Evolutionary conservation across 768 basidiomycete species (phyloP).

Genomic region (Lactifluus subvellereus): DNA sequence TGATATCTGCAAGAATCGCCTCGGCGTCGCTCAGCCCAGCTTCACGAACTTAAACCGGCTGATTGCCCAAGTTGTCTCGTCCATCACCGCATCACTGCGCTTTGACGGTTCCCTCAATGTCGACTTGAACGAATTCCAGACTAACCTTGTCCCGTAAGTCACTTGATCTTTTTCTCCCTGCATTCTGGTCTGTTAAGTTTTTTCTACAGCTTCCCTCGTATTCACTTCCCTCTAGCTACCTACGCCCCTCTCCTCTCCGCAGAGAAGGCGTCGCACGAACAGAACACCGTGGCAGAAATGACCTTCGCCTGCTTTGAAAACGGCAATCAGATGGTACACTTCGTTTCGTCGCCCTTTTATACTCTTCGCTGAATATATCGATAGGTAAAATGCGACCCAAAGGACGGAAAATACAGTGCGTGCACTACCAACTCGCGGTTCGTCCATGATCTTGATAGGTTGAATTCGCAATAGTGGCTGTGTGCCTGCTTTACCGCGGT

Average conservation of each 20-base stretch:
- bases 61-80: constrained; percentile 98
- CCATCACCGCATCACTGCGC: constrained; percentile 92
- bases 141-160: constrained; percentile 93
- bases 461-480: constrained; percentile 58
- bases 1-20: constrained; percentile 97
- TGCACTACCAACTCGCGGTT: constrained; percentile 18
- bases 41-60: constrained; percentile 93
- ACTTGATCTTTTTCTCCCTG: neutral
- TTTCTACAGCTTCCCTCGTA: constrained; percentile 78
- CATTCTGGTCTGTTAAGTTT: neutral
- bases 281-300: constrained; percentile 97
- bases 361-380: neutral
- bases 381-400: constrained; percentile 82
- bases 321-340: constrained; percentile 83
- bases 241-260: constrained; percentile 94
- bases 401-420: constrained; percentile 97
- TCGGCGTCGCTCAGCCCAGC: constrained; percentile 78
- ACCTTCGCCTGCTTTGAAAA: constrained; percentile 97
- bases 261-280: constrained; percentile 93
- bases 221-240: constrained; percentile 96
- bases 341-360: neutral
- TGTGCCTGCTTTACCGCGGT: constrained; percentile 87
- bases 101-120: constrained; percentile 98
- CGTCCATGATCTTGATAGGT: neutral
- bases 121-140: constrained; percentile 97